A percentile compares a stretch with the other conserved stretches of the same genome.
phyloP scores from a whole-genome alignment of 2,329 filamentous ascomycete species.

The Colletotrichum spaethianum region DNA sequence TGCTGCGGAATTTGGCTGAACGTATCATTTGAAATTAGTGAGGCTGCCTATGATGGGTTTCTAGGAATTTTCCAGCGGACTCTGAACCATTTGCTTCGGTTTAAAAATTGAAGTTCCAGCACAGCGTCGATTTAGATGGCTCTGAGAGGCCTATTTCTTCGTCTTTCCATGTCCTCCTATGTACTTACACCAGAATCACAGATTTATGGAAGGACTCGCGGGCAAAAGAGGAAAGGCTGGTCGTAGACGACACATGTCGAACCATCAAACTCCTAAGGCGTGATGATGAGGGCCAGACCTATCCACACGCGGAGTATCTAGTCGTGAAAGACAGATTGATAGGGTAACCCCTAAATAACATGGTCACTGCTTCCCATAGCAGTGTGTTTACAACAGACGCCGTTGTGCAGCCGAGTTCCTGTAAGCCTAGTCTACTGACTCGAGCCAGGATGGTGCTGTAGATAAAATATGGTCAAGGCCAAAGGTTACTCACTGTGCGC shows the following conservation, averaged over 20 bases:
- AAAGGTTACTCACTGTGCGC: background rate
- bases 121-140: background rate
- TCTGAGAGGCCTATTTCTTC: background rate
- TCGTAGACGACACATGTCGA: background rate
- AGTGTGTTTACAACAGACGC: background rate
- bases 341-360: background rate
- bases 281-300: background rate
- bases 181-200: background rate
- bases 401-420: background rate
- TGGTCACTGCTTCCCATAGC: background rate
- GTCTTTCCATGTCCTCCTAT: background rate
- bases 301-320: background rate
- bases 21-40: background rate
- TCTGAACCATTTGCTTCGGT: background rate
- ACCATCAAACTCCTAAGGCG: background rate
- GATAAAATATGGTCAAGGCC: background rate
- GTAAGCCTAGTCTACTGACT: background rate
- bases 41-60: background rate
- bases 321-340: background rate
- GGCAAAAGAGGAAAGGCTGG: background rate
- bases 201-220: background rate
- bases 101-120: background rate
- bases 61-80: background rate
- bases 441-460: background rate
- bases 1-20: background rate